Conservation (phyloP, 176 grass and related monocot genomes). For the Aegilops speltoides region DNA sequence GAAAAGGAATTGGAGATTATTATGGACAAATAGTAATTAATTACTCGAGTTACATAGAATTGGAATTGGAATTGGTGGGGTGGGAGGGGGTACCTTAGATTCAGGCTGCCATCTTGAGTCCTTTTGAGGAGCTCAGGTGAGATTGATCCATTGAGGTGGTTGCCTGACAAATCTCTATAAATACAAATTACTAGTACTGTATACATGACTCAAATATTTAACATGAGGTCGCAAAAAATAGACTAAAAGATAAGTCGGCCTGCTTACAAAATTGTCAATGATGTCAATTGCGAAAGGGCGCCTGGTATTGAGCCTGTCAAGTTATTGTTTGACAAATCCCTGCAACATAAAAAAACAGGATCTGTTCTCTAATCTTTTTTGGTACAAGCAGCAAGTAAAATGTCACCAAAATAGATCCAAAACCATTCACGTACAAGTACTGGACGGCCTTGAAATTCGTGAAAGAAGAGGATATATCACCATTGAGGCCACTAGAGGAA, state of each 20-base stretch:
- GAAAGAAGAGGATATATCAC: conserved; percentile 44
- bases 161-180: conserved; percentile 55
- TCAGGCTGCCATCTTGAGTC: conserved; percentile 41
- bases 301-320: conserved; percentile 55
- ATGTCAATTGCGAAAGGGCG: conserved; percentile 32
- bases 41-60: neutral
- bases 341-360: conserved; percentile 24
- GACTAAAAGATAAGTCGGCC: neutral
- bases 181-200: neutral
- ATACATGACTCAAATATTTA: neutral
- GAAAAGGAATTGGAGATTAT: neutral
- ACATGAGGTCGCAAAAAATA: too few relatives aligned
- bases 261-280: conserved; percentile 53
- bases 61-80: neutral
- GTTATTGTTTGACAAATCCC: conserved; percentile 69
- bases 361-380: neutral
- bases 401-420: neutral
- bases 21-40: neutral
- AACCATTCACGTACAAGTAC: conserved; percentile 35
- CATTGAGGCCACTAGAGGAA: conserved; percentile 41
- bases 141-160: conserved; percentile 47
- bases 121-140: conserved; percentile 42
- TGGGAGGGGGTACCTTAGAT: conserved; percentile 29
- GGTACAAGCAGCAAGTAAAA: neutral
- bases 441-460: conserved; percentile 33